Base-by-base conservation (phyloP, 2,329 filamentous ascomycete genomes). In the Emergomyces orientalis region DNA sequence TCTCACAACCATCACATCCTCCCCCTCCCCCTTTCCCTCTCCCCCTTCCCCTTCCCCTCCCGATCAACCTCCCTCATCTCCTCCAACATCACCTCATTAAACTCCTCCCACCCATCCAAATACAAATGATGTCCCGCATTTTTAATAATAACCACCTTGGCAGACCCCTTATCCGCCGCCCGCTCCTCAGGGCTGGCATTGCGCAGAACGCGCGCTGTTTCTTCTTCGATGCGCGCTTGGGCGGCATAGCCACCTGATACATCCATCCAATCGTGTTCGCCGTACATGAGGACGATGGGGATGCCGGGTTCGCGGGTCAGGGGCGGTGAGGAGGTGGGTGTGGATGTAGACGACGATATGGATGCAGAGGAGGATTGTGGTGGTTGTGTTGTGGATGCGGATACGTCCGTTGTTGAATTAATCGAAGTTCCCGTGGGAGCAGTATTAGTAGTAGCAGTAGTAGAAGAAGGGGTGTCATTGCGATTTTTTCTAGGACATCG, bases 251-350 rank as follows among this genome's bases (percentile, higher is more conserved):
- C 94, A 34, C 92, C 94, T 0, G 86, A 86, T 9, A 94, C 87
- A 68, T 99, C 94, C 94, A 99, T 99, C 94, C 94, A 99, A 79
- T 99, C 94, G 71, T 94, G 87, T 70, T 97, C 92, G 66, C 94
- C 94, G 72, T 99, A 99, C 89, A 97, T 92, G 73, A 99, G 84
- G 9, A 97, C 84, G 39, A 97, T 80, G 0, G 94, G 93, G 59
- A 91, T 81, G 1, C 92, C 91, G 0, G 82, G 88, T 68, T 86
- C 84, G 11, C 79, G 68, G 69, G 60, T 41, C 65, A 59, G n/a
- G 27, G 56, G 27, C n/a, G 7, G 75, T 67, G 67, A 52, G 6
- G 66, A 39, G 34, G 62, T 47, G 27, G 66, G 51, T 22, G 63
- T 52, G 61, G 60, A 62, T 14, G 63, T 19, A 14, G n/a, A n/a